Evolutionary conservation across 495 filamentous ascomycete species (phyloP).

Genomic region (Hypoxylon perforatum): DNA sequence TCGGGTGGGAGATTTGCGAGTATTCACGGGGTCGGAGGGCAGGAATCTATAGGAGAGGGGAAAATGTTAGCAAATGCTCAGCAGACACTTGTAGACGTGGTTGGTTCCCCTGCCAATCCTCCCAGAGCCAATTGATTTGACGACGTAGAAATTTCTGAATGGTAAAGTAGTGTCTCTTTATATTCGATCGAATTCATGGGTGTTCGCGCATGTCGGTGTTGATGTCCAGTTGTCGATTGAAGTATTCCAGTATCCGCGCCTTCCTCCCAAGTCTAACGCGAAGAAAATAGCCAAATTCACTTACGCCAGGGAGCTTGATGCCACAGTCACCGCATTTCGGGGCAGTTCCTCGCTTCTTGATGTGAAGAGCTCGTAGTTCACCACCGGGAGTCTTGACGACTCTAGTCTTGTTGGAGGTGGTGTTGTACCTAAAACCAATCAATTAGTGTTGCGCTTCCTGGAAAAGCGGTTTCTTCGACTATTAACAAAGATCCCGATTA

Average conservation of each 20-base stretch:
- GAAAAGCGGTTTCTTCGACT: conserved; percentile 21
- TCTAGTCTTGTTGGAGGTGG: conserved; percentile 94
- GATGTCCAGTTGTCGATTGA: not conserved
- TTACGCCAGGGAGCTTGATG: conserved; percentile 92
- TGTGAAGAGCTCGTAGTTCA: conserved; percentile 92
- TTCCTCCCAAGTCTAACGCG: conserved; percentile 1
- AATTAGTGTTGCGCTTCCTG: conserved; percentile 37
- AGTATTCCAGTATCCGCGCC: not conserved
- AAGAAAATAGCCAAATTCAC: conserved; percentile 51
- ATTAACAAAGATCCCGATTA: conserved; percentile 6
- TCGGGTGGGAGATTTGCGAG: conserved; percentile 91
- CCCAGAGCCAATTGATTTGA: not conserved
- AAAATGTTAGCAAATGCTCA: conserved; percentile 12
- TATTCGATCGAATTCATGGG: not conserved
- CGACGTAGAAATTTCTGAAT: no score
- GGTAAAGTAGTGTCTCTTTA: not conserved
- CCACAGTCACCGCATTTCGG: conserved; percentile 99
- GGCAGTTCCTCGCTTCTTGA: conserved; percentile 96
- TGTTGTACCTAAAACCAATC: conserved; percentile 82
- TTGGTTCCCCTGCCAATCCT: not conserved
- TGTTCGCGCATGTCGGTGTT: not conserved
- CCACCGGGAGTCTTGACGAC: conserved; percentile 97
- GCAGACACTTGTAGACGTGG: not conserved
- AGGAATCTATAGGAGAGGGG: conserved; percentile 73
- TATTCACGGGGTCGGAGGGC: conserved; percentile 98